Base-by-base conservation (phyloP, 192 early-diverging fungal genomes). In the Linnemannia hyalina region DNA sequence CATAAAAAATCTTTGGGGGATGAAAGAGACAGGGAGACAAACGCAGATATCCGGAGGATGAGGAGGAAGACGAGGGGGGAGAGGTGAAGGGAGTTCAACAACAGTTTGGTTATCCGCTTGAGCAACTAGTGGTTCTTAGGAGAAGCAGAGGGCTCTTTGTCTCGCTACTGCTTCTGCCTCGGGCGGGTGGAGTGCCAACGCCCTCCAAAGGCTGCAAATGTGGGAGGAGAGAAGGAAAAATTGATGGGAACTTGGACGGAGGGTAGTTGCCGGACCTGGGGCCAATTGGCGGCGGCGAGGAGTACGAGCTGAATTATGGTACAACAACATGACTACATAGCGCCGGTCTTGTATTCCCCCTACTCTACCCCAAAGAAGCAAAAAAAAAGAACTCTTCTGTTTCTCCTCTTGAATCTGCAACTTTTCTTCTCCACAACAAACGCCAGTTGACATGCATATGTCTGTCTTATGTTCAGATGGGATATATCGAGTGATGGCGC, bases 341-440 rank as follows among this genome's bases (percentile, higher is more conserved):
- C 29, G 32, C 60, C 26, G 29, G 60, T 29, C 13, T 35, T 29
- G 60, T 65, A 65, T 1, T 3, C 11, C 26, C 26, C 26, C 11
- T 23, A 1, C 6, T 5, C n/a, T 65, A 32, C 60, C 60, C 60
- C 60, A 65, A 65, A 65, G 29, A 65, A 32, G 60, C 9, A 65
- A 29, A 29, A 26, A 11, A n/a, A 35, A 65, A 32, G 60, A 16
- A 46, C 44, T 46, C 11, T 11, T 46, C 44, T 46, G 44, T 46
- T 15, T 60, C n/a, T n/a, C n/a, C 9, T 26, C n/a, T 60, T 10
- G 57, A 23, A 23, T 5, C 20, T 55, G 8, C 23, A 29, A n/a
- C 60, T 65, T 65, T 57, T 60, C n/a, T 60, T 65, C 60, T 65
- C 60, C 60, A 65, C 60, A 65, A 60, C 55, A 26, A 26, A 4